These are phyloP conservation scores for Populus alba DNA, from an alignment of 345 rosid species.

Conservation along the genomic window DNA sequence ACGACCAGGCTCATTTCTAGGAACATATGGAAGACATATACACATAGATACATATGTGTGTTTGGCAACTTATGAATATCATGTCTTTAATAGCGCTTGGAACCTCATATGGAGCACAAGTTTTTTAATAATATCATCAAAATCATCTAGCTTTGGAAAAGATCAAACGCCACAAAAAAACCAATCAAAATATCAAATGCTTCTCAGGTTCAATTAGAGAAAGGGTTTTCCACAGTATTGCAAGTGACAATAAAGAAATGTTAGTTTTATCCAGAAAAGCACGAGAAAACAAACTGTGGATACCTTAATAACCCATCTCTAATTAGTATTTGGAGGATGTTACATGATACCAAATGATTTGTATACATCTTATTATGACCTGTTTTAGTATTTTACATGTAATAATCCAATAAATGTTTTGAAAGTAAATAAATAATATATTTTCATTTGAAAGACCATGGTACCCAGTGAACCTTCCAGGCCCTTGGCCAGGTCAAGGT, in stretches of 20 bases:
- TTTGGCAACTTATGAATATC: background rate
- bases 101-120: background rate
- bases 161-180: background rate
- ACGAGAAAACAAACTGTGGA: background rate
- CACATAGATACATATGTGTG: background rate
- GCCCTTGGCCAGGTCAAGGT: background rate
- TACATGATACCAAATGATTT: background rate
- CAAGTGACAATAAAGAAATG: background rate
- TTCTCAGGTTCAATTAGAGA: background rate
- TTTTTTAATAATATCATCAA: background rate
- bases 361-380: background rate
- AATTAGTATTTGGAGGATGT: background rate
- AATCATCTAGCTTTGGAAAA: background rate
- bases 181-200: background rate
- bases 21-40: background rate
- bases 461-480: background rate
- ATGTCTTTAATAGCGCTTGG: background rate
- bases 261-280: background rate
- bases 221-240: background rate
- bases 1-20: background rate
- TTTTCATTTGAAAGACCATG: background rate
- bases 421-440: background rate
- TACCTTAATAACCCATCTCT: background rate
- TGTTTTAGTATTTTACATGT: background rate
- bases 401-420: background rate